phyloP scores from a whole-genome alignment of 495 filamentous ascomycete genomes.

The Penicillium roqueforti region DNA sequence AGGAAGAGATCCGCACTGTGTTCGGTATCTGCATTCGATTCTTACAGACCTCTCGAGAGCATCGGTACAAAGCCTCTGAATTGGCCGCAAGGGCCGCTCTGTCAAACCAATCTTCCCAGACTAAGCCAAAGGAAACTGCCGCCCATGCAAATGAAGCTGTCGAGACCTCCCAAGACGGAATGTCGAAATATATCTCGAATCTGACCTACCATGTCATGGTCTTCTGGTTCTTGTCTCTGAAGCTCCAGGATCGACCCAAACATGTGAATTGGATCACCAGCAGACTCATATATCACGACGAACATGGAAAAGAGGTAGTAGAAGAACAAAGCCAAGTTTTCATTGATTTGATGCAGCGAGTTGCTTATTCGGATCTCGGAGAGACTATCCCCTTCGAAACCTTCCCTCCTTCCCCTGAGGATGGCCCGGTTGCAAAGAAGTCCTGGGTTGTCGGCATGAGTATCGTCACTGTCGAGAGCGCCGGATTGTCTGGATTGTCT shows the following conservation, averaged over 20 bases:
- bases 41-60: conserved; percentile 67
- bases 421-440: conserved; percentile 66
- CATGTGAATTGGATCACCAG: conserved; percentile 92
- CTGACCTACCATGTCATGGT: conserved; percentile 92
- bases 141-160: conserved; percentile 26
- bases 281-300: conserved; percentile 69
- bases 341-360: conserved; percentile 92
- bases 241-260: conserved; percentile 73
- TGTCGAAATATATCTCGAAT: conserved; percentile 80
- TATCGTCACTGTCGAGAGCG: conserved; percentile 80
- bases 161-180: conserved; percentile 37
- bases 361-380: conserved; percentile 78
- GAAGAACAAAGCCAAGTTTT: conserved; percentile 94
- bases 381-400: conserved; percentile 47
- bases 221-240: conserved; percentile 92
- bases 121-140: conserved; percentile 41
- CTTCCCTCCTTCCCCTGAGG: conserved; percentile 58
- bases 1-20: conserved; percentile 84
- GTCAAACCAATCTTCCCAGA: not conserved
- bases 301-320: conserved; percentile 65
- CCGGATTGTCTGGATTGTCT: conserved; percentile 65
- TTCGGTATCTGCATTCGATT: conserved; percentile 95
- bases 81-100: conserved; percentile 28
- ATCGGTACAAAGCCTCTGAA: conserved; percentile 41
- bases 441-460: conserved; percentile 86